phyloP scores from a whole-genome alignment of 495 filamentous ascomycete genomes.

The Letharia columbiana region DNA sequence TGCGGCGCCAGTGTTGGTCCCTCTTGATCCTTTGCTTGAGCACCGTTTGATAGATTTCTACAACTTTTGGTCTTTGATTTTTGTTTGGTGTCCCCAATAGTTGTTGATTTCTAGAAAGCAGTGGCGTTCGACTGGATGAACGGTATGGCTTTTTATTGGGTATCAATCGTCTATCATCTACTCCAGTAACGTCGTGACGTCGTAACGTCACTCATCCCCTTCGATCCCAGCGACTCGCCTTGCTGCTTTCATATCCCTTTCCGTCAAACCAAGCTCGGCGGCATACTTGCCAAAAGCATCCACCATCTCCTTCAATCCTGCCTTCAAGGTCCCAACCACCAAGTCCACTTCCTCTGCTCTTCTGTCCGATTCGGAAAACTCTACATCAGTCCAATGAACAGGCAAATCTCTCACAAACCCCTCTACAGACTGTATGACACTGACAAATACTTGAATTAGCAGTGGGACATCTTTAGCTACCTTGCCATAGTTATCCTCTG shows the following conservation, averaged over 20 bases:
- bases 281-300: slow-evolving; percentile 62
- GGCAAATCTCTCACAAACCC: slow-evolving; percentile 51
- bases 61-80: too few species aligned
- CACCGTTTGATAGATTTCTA: too few species aligned
- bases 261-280: slow-evolving; percentile 52
- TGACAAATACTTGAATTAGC: slow-evolving; percentile 62
- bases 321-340: slow-evolving; percentile 49
- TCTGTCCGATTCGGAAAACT: slow-evolving; percentile 38
- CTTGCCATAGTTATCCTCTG: slow-evolving; percentile 80
- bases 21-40: too few species aligned
- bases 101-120: not conserved
- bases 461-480: slow-evolving; percentile 68
- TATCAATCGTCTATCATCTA: not conserved
- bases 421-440: slow-evolving; percentile 59
- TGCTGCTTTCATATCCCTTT: slow-evolving; percentile 60
- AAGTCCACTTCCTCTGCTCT: slow-evolving; percentile 51
- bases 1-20: too few species aligned
- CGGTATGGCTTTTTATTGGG: not conserved
- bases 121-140: not conserved
- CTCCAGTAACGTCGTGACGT: not conserved
- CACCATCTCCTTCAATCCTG: slow-evolving; percentile 53
- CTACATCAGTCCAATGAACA: slow-evolving; percentile 77
- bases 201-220: not conserved
- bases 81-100: not conserved
- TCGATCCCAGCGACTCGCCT: slow-evolving; percentile 48